A percentile compares a stretch with the other conserved stretches of the same genome.
Evolutionary conservation across 2,329 filamentous ascomycete genomes (phyloP).

Genomic region (Fusarium mangiferae): DNA sequence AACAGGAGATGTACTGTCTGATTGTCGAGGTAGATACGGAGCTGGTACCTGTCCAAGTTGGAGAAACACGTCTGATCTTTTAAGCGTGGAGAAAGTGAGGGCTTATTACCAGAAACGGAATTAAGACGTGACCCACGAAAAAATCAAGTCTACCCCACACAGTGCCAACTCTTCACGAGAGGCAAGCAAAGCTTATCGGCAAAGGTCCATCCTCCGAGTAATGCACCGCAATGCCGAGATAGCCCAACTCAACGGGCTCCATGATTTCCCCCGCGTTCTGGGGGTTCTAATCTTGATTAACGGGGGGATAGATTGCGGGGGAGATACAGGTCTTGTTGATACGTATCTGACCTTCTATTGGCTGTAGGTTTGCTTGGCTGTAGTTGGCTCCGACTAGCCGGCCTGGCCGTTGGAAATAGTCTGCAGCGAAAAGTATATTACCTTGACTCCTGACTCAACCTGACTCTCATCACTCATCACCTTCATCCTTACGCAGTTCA

Average conservation of each 20-base stretch:
- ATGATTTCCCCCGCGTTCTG: neutral
- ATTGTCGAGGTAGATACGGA: neutral
- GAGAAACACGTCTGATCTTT: neutral
- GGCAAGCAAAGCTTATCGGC: neutral
- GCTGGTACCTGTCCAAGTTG: neutral
- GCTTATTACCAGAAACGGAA: neutral
- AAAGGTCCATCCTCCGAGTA: neutral
- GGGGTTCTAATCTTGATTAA: neutral
- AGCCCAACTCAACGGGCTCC: neutral
- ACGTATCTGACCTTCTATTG: neutral
- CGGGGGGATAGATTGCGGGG: neutral
- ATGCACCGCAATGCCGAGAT: neutral
- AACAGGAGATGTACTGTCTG: no score
- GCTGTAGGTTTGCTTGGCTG: accelerated
- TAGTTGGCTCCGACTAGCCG: neutral
- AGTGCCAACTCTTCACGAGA: neutral
- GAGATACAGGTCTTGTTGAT: neutral
- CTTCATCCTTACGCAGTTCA: no score
- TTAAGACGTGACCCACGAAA: neutral
- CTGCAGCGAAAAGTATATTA: neutral
- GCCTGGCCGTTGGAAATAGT: neutral
- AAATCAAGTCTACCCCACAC: neutral
- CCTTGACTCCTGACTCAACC: neutral
- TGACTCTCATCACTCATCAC: neutral
- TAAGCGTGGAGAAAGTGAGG: neutral